Conservation (phyloP, 2,329 filamentous ascomycete species). For the Exserohilum rostratum region DNA sequence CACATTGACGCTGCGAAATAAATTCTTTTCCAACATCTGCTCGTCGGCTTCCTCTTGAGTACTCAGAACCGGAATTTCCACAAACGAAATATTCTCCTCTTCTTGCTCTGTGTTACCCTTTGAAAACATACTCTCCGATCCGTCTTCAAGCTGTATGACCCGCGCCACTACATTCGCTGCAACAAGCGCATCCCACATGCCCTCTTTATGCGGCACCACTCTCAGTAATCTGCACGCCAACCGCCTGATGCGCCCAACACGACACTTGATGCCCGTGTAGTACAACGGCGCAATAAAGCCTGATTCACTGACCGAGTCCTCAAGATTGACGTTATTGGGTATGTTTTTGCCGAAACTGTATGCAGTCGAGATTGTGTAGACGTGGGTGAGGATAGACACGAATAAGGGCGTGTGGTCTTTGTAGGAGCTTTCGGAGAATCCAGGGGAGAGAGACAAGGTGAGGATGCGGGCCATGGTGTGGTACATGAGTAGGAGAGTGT, state of each 20-base stretch:
- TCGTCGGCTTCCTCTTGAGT: background rate
- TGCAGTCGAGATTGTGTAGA: background rate
- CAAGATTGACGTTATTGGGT: conserved; percentile 4
- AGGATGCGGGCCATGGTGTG: conserved; percentile 29
- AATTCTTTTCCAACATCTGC: too few relatives aligned
- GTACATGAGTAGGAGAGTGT: conserved; percentile 20
- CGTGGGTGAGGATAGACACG: conserved; percentile 16
- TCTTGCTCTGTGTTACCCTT: background rate
- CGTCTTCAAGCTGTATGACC: conserved; percentile 14
- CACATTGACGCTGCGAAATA: background rate
- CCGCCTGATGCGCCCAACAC: conserved; percentile 49
- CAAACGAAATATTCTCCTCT: background rate
- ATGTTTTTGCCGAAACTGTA: background rate
- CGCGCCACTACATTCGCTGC: conserved; percentile 8
- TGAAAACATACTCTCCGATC: background rate
- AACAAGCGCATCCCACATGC: conserved; percentile 49
- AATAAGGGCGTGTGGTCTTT: conserved; percentile 31
- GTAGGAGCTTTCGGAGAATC: conserved; percentile 9
- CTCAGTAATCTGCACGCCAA: conserved; percentile 48
- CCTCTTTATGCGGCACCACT: conserved; percentile 45
- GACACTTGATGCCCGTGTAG: conserved; percentile 54
- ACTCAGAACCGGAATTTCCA: background rate
- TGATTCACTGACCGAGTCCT: conserved; percentile 24
- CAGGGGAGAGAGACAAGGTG: conserved; percentile 3
- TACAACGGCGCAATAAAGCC: conserved; percentile 8